Base-by-base conservation (phyloP, 495 filamentous ascomycete species). In the Friedmanniomyces simplex region DNA sequence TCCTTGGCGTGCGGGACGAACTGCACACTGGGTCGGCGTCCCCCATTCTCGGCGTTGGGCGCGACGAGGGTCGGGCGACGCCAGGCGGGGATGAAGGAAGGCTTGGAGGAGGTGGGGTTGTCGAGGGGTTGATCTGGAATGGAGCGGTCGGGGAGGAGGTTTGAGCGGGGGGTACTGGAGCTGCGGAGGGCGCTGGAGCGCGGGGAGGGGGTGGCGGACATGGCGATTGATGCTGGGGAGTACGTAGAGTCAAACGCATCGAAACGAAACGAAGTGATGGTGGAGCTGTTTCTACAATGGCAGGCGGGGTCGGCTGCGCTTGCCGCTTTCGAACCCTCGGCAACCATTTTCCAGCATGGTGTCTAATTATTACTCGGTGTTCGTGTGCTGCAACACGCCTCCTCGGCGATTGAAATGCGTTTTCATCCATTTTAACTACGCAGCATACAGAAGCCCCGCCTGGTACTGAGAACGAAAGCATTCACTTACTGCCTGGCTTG, bases 1-100 rank as follows among this genome's bases (percentile, higher is more conserved):
- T 48, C 32, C 12, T 48, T 52, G 25, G 49, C 49, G 11, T 57
- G 47, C 5, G 61, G 61, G 1, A 64, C 49, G 54, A 64, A 64
- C 39, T 64, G 61, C 3, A 64, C 61, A 13, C 26, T 41, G 1
- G 61, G 61, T 16, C 61, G 46, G 20, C 61, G 61, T 25, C 45
- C 50, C 11, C 26, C 54, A 16, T 18, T 20, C 11, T 21, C 41
- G 22, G 26, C 14, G 25, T 21, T 24, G 26, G 21, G 24, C 11
- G 37, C 1, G 16, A 26, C 25, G 37, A 60, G 52, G 22, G 61
- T 60, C 4, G 61, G 61, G 1, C 61, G 52, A 20, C 57, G 57
- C 61, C 61, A 64, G 26, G 61, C 30, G 18, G 61, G 61, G 24
- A 64, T 48, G 61, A 60, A 64, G 49, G 57, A 41, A 43, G 59